These are phyloP conservation scores for Exophiala xenobiotica DNA, from an alignment of 2,329 filamentous ascomycete species.

Conservation along the genomic window DNA sequence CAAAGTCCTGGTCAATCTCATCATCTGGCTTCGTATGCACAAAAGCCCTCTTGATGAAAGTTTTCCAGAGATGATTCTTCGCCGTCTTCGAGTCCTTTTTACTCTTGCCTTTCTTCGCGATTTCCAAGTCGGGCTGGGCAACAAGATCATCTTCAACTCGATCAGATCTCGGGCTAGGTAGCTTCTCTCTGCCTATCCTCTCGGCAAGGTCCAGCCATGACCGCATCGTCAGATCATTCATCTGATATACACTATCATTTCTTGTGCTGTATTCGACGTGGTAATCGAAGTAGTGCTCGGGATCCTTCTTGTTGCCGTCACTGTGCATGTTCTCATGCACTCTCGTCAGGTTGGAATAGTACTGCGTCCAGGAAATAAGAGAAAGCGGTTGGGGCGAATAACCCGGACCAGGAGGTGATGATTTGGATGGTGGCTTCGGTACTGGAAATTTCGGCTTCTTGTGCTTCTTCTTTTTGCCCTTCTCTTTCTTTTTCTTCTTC, in stretches of 20 bases:
- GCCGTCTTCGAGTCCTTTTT: constrained; percentile 38
- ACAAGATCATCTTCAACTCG: neutral
- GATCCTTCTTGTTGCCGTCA: constrained; percentile 30
- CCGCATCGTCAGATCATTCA: constrained; percentile 80
- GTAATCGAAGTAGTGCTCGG: constrained; percentile 66
- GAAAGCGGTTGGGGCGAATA: constrained; percentile 84
- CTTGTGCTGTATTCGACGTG: constrained; percentile 85
- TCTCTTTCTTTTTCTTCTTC: constrained; percentile 45
- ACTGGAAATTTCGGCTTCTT: constrained; percentile 62
- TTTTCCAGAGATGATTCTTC: constrained; percentile 31
- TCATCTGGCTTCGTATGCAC: constrained; percentile 30
- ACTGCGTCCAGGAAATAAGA: constrained; percentile 79
- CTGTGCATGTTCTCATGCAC: constrained; percentile 70
- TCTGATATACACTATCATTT: constrained; percentile 69
- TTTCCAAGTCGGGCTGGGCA: constrained; percentile 2
- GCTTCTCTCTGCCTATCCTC: constrained; percentile 38
- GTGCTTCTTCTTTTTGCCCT: constrained; percentile 51
- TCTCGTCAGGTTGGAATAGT: constrained; percentile 87
- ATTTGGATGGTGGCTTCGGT: constrained; percentile 71
- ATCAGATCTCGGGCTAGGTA: neutral
- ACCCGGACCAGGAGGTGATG: constrained; percentile 76
- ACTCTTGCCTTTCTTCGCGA: constrained; percentile 20
- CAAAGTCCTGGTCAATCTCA: constrained; percentile 31
- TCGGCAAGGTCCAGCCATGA: constrained; percentile 78
- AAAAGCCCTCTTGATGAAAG: constrained; percentile 30